phyloP scores from a whole-genome alignment of 495 filamentous ascomycete species.

The Staphylotrichum longicolle region DNA sequence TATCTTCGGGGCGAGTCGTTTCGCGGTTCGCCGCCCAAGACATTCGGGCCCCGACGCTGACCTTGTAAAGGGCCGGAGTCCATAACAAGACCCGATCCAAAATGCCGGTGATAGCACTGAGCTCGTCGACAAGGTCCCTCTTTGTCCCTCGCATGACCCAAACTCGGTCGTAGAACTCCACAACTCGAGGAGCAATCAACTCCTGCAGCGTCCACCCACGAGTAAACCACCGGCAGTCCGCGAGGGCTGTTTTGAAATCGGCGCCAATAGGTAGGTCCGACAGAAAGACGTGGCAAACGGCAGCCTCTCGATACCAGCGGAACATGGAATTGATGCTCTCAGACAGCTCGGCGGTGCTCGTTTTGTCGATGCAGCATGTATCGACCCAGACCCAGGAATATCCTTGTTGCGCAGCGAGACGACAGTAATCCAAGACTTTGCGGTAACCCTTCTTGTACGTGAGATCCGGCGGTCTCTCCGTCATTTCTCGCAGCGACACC shows the following conservation, averaged over 20 bases:
- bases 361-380: constrained; percentile 3
- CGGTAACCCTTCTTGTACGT: not conserved
- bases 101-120: not conserved
- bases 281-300: not conserved
- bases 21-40: not conserved
- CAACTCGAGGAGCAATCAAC: not conserved
- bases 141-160: not conserved
- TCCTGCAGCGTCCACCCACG: not conserved
- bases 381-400: not conserved
- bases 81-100: no score
- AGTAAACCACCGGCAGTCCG: not conserved
- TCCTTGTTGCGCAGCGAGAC: not conserved
- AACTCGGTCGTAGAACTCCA: not conserved
- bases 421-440: not conserved
- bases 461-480: not conserved
- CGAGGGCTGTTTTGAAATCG: not conserved
- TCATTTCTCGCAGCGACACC: not conserved
- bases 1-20: not conserved
- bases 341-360: not conserved
- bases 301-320: not conserved
- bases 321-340: constrained; percentile 7
- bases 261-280: not conserved
- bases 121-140: no score
- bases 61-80: not conserved
- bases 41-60: not conserved